phyloP scores from a whole-genome alignment of 176 grass and related monocot species.

The Pontederia paniculata region DNA sequence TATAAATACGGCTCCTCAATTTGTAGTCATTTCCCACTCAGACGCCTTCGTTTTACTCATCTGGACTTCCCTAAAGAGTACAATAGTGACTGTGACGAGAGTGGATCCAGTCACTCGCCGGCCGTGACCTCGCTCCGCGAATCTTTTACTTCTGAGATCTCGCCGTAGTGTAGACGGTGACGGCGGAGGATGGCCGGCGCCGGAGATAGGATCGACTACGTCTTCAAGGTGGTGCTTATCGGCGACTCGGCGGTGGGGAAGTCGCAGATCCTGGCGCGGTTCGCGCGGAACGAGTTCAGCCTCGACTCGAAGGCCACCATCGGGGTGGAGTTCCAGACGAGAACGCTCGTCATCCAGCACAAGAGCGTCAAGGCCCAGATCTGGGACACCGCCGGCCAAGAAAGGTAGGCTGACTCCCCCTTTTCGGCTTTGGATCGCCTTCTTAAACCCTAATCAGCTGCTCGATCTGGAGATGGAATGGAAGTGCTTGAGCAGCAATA shows the following conservation, averaged over 20 bases:
- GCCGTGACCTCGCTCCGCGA: too few species aligned
- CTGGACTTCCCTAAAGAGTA: too few species aligned
- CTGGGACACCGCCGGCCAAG: conserved; percentile 26
- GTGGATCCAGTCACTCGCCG: too few species aligned
- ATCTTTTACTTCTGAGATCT: background rate
- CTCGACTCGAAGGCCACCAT: conserved; percentile 26
- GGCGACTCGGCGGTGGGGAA: conserved; percentile 53
- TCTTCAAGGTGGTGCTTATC: conserved; percentile 58
- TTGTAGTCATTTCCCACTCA: too few species aligned
- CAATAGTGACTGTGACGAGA: too few species aligned
- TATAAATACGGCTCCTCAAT: too few species aligned
- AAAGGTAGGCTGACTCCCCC: conserved; percentile 1
- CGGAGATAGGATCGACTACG: conserved; percentile 41
- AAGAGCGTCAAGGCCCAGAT: conserved; percentile 29
- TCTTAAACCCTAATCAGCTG: too few species aligned
- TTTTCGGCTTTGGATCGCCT: background rate
- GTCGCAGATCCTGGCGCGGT: conserved; percentile 45
- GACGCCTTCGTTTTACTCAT: too few species aligned
- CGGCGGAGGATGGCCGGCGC: background rate
- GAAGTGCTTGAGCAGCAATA: too few species aligned
- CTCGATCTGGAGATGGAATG: too few species aligned
- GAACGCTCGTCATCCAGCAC: conserved; percentile 45
- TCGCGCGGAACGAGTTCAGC: conserved; percentile 21
- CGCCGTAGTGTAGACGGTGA: background rate
- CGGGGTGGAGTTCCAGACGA: conserved; percentile 26